phyloP scores from a whole-genome alignment of 2,329 filamentous ascomycete species.

The Beauveria sp. region DNA sequence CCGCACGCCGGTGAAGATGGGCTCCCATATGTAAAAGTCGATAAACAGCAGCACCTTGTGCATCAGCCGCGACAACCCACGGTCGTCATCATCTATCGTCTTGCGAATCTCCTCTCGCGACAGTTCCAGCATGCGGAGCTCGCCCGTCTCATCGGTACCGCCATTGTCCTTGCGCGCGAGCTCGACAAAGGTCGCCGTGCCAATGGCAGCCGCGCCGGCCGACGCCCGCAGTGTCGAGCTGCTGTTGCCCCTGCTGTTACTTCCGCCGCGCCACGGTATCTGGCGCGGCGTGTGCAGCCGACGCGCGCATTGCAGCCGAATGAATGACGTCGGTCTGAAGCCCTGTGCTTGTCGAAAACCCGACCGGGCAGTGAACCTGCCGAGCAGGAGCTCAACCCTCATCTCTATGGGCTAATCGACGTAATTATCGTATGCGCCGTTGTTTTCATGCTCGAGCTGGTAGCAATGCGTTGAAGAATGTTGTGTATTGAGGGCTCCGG shows the following conservation, averaged over 20 bases:
- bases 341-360: constrained; percentile 22
- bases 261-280: constrained; percentile 19
- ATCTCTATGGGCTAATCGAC: constrained; percentile 29
- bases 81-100: constrained; percentile 53
- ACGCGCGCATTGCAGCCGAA: constrained; percentile 1
- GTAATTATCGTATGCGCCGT: neutral
- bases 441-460: constrained; percentile 5
- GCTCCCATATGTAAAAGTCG: constrained; percentile 72
- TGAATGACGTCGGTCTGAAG: constrained; percentile 9
- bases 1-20: constrained; percentile 76
- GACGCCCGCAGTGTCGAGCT: constrained; percentile 30
- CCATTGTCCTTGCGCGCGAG: constrained; percentile 48
- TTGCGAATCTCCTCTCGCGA: constrained; percentile 73
- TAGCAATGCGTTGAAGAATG: neutral
- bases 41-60: constrained; percentile 58
- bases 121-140: constrained; percentile 78
- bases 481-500: neutral
- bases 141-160: constrained; percentile 54
- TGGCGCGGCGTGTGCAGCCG: constrained; percentile 18
- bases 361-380: constrained; percentile 36
- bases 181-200: constrained; percentile 49
- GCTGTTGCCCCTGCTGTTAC: constrained; percentile 3
- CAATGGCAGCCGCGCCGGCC: constrained; percentile 36
- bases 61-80: constrained; percentile 48
- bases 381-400: constrained; percentile 35